Evolutionary conservation across 768 basidiomycete species (phyloP).

Genomic region (Saitozyma sp.): DNA sequence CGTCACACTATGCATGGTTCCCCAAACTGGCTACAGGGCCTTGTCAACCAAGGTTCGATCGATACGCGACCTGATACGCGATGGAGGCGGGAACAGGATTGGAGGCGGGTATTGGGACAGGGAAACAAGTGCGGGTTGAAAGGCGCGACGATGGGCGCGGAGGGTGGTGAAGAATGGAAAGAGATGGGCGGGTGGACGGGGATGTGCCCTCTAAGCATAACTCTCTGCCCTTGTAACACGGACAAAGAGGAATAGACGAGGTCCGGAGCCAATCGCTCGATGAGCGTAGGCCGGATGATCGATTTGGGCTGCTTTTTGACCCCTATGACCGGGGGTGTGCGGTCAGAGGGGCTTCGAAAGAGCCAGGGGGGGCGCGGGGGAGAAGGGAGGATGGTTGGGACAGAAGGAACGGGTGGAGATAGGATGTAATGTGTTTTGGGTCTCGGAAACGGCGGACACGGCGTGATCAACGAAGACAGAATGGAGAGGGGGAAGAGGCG

Average conservation of each 20-base stretch:
- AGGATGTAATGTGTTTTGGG: background rate
- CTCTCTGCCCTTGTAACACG: conserved; percentile 21
- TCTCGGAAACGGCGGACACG: no score
- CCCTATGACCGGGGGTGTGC: conserved; percentile 39
- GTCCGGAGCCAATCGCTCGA: conserved; percentile 12
- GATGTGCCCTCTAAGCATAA: conserved; percentile 50
- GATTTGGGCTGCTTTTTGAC: conserved; percentile 50
- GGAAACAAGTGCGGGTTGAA: no score
- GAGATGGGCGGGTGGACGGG: background rate
- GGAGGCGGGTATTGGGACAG: no score
- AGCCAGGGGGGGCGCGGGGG: conserved; percentile 17
- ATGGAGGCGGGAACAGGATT: no score
- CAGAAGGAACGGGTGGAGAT: background rate
- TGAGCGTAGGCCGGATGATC: background rate
- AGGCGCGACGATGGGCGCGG: no score
- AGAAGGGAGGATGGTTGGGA: background rate
- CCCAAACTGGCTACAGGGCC: no score
- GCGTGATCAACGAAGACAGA: no score
- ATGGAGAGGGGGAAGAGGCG: no score
- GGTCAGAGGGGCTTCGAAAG: conserved; percentile 51
- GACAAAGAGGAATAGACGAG: conserved; percentile 42
- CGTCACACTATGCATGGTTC: no score
- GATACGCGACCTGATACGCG: no score
- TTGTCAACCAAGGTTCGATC: no score
- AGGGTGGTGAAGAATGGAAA: no score